These are phyloP conservation scores for Tricholoma hemisulphureum DNA, from an alignment of 768 basidiomycete species.

Conservation along the genomic window DNA sequence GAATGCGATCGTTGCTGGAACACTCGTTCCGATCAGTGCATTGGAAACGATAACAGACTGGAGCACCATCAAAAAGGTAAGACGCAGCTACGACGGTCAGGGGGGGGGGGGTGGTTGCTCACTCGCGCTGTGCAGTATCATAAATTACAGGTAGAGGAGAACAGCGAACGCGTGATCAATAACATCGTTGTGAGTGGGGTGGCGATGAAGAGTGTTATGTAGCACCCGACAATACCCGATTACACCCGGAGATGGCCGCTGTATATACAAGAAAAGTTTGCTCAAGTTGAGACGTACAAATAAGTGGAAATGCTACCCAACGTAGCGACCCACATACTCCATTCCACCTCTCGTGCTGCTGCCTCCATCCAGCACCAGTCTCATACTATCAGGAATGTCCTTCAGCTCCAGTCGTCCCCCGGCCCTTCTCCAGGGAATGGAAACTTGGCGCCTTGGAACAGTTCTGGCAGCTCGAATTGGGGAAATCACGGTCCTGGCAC, in stretches of 20 bases:
- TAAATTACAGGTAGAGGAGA: slow-evolving; percentile 61
- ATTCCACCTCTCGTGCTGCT: slow-evolving; percentile 74
- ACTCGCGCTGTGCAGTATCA: slow-evolving; percentile 49
- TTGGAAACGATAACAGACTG: slow-evolving; percentile 63
- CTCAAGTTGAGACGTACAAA: neutral
- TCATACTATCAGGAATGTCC: slow-evolving; percentile 71
- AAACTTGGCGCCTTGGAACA: slow-evolving; percentile 41
- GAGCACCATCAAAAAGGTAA: slow-evolving; percentile 70
- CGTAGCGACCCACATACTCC: slow-evolving; percentile 74
- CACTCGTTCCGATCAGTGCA: slow-evolving; percentile 44
- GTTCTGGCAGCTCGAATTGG: slow-evolving; percentile 46
- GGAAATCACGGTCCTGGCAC: slow-evolving; percentile 60
- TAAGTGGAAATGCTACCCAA: slow-evolving; percentile 68
- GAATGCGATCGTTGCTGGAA: slow-evolving; percentile 57
- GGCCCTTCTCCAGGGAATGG: slow-evolving; percentile 42
- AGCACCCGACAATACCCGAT: neutral
- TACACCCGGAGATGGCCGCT: neutral
- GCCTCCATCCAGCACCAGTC: slow-evolving; percentile 73
- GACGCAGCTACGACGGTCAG: slow-evolving; percentile 15
- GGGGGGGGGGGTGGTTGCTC: neutral
- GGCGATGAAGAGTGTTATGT: slow-evolving; percentile 71
- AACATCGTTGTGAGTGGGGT: slow-evolving; percentile 75
- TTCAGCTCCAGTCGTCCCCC: slow-evolving; percentile 61
- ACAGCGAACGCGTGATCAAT: slow-evolving; percentile 44
- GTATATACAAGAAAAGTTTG: neutral